A percentile compares a stretch with the other conserved stretches of the same genome.
Conservation (phyloP, 495 filamentous ascomycete species). For the Aspergillus nanangensis region DNA sequence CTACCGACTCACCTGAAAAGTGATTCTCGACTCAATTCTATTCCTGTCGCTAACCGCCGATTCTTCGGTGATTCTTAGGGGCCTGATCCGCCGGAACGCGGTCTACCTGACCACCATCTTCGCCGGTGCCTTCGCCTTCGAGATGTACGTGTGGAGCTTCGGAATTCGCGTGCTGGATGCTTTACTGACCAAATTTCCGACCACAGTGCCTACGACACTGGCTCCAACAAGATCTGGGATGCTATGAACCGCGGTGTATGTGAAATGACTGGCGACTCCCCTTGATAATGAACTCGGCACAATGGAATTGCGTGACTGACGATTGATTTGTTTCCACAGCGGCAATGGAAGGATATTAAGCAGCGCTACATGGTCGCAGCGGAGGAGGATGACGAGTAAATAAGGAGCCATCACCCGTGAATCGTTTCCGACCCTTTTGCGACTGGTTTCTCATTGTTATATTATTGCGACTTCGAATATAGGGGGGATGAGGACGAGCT, state of each 20-base stretch:
- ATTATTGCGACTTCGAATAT: neutral
- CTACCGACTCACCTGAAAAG: neutral
- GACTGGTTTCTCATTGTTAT: conserved; percentile 29
- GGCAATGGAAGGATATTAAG: conserved; percentile 99
- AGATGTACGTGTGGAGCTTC: conserved; percentile 64
- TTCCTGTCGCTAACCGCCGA: conserved; percentile 11
- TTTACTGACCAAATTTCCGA: conserved; percentile 14
- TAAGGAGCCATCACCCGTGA: conserved; percentile 1
- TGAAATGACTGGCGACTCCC: conserved; percentile 11
- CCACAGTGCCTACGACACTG: conserved; percentile 68
- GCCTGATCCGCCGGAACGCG: conserved; percentile 78
- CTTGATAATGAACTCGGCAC: neutral
- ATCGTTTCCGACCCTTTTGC: no score
- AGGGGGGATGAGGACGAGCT: conserved; percentile 3
- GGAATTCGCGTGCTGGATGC: conserved; percentile 5
- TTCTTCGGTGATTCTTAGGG: conserved; percentile 45
- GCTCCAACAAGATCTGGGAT: conserved; percentile 84
- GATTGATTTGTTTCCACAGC: no score
- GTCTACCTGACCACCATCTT: conserved; percentile 86
- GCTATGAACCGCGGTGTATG: conserved; percentile 83
- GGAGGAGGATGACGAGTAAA: conserved; percentile 55
- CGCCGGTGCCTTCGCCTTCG: conserved; percentile 79
- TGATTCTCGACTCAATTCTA: neutral
- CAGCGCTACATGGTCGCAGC: conserved; percentile 66
- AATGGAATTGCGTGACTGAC: no score